Evolutionary conservation across 345 rosid genomes (phyloP).

Genomic region (Sonneratia caseolaris): DNA sequence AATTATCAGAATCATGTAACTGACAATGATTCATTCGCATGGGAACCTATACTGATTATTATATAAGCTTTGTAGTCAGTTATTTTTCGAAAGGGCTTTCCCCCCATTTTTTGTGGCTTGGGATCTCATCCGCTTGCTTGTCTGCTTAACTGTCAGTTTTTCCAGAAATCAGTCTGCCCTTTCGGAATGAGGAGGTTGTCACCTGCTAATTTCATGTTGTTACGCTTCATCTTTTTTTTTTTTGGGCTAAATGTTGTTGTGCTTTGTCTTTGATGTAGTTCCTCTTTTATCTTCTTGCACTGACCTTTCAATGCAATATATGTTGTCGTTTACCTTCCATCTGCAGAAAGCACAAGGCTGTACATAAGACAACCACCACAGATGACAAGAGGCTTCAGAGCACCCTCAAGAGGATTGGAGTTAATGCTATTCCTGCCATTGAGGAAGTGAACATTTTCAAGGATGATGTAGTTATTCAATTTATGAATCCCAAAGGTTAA

Average conservation of each 20-base stretch:
- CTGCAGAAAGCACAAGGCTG: slow-evolving; percentile 94
- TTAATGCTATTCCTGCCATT: slow-evolving; percentile 83
- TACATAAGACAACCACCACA: slow-evolving; percentile 92
- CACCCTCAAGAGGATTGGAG: slow-evolving; percentile 93
- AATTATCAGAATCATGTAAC: neutral
- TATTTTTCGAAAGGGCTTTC: neutral
- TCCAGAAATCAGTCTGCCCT: neutral
- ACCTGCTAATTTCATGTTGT: neutral
- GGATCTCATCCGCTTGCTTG: no score
- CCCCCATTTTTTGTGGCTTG: no score
- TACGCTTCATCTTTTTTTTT: no score
- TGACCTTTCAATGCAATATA: neutral
- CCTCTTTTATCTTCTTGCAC: neutral
- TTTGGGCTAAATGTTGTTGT: no score
- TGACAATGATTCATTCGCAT: neutral
- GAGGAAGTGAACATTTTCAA: slow-evolving; percentile 97
- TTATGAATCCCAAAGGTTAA: slow-evolving; percentile 76
- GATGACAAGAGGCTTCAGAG: slow-evolving; percentile 96
- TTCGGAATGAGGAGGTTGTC: neutral
- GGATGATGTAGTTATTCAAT: slow-evolving; percentile 92
- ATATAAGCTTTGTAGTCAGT: neutral
- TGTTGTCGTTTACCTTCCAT: neutral
- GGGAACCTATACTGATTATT: neutral
- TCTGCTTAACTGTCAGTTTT: neutral
- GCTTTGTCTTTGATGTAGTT: neutral